These are phyloP conservation scores for Chimonanthus praecox DNA, from an alignment of 164 flowering plant species.

Conservation along the genomic window DNA sequence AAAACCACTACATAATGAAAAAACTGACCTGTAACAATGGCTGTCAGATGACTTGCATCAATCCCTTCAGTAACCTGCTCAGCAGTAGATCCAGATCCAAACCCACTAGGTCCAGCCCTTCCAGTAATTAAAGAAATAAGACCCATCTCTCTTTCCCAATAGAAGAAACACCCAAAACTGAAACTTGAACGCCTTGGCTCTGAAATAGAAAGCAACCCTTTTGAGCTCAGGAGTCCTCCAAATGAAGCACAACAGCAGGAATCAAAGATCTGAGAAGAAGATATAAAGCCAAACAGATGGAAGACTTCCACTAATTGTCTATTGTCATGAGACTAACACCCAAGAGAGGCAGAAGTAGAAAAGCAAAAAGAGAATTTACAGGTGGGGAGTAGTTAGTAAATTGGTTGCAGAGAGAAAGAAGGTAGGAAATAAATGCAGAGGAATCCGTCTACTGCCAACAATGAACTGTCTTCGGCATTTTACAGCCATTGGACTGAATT, in stretches of 20 bases:
- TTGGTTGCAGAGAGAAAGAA: background rate
- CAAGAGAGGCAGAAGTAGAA: background rate
- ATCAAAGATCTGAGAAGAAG: background rate
- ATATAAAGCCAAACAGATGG: background rate
- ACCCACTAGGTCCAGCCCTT: slow-evolving; percentile 67
- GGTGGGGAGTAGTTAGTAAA: slow-evolving; percentile 4
- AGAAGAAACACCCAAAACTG: background rate
- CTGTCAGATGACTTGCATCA: slow-evolving; percentile 65
- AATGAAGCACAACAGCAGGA: background rate
- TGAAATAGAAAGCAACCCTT: background rate
- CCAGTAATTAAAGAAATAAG: slow-evolving; percentile 62
- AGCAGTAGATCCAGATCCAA: slow-evolving; percentile 83
- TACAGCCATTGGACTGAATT: background rate
- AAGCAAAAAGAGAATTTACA: background rate
- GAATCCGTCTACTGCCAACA: background rate
- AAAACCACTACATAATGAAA: background rate
- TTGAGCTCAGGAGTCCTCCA: background rate
- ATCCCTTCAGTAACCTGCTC: slow-evolving; percentile 71
- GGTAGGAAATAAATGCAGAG: background rate
- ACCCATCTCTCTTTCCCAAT: slow-evolving; percentile 13
- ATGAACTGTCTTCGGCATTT: background rate
- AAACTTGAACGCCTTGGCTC: background rate
- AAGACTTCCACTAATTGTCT: background rate
- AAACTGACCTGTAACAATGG: slow-evolving; percentile 58
- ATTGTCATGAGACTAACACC: background rate